Evolutionary conservation across 2,329 filamentous ascomycete species (phyloP), one percentile per base, ranked within the genome.

Genomic region (Juglanconis oblonga): DNA sequence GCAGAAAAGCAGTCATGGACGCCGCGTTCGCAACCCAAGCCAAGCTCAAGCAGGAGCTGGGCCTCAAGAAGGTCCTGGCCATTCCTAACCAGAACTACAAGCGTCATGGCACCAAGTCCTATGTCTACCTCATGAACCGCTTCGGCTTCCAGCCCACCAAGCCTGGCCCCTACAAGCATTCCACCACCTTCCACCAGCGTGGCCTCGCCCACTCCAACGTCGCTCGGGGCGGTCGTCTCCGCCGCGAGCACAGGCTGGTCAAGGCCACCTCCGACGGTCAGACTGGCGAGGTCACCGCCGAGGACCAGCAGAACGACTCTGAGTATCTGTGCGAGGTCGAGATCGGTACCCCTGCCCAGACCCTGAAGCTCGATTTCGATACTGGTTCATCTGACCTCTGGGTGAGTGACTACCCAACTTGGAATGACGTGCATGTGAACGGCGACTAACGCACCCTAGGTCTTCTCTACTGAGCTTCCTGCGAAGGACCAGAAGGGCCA

Each of bases 361-460:
- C 74, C 50, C 65, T 87, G 48, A 80, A 79, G 64, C 71, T 90
- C 13, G 82, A 90, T 67, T 90, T 91, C 63, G 88, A 91, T 70
- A 90, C 87, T 44, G 87, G 87, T 24, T 89, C 86, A 10, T 81
- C 87, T 24, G 88, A 91, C 75, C 77, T 89, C 29, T 91, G 87
- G 88, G 83, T 86, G 74, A 66, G 77, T 64, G 54, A n/a, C 33
- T 33, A 35, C 29, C 38, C 40, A 24, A 50, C 13, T 11, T 24
- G 11, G 5, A 49, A 14, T n/a, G 29, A 14, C 9, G 4, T 48
- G 10, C 3, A n/a, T 57, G 17, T 58, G 40, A 55, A n/a, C 11
- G 17, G 44, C 24, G 24, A 6, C 42, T 53, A 61, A 62, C 66
- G 40, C 13, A 36, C 9, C 52, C 14, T 65, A 84, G 83, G 74